These are phyloP conservation scores for Colletotrichum magnum DNA, from an alignment of 2,329 filamentous ascomycete genomes.

Conservation along the genomic window DNA sequence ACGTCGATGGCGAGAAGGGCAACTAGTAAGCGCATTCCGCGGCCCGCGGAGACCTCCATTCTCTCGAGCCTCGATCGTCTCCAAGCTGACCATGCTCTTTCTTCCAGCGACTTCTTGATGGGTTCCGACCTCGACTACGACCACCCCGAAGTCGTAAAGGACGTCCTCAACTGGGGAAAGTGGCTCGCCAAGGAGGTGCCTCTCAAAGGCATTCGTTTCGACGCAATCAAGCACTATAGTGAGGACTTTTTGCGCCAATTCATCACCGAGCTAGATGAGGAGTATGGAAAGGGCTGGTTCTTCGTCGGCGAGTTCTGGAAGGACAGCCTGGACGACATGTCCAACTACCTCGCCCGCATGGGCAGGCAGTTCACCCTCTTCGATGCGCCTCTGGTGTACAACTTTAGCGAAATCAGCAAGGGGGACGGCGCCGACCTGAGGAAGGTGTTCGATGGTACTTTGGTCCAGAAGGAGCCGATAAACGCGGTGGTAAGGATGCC, in stretches of 20 bases:
- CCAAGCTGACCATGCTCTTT: constrained; percentile 68
- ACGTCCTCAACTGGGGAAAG: constrained; percentile 76
- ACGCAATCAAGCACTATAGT: constrained; percentile 81
- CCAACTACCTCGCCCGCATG: constrained; percentile 57
- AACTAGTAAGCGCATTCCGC: constrained; percentile 62
- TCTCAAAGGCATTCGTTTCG: constrained; percentile 77
- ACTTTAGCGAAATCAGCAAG: constrained; percentile 73
- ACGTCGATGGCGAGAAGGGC: constrained; percentile 69
- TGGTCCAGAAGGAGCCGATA: constrained; percentile 61
- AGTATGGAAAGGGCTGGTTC: constrained; percentile 54
- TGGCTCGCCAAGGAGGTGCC: constrained; percentile 76
- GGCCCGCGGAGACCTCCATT: constrained; percentile 52
- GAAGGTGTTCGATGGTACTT: constrained; percentile 72
- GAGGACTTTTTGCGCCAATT: constrained; percentile 77
- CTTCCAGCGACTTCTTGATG: constrained; percentile 75
- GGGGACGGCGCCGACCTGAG: constrained; percentile 71
- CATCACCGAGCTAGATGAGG: constrained; percentile 68
- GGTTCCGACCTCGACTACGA: constrained; percentile 79
- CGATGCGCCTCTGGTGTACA: constrained; percentile 78
- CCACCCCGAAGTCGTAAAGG: constrained; percentile 73
- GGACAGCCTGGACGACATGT: constrained; percentile 53
- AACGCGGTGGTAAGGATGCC: constrained; percentile 50
- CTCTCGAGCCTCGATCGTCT: neutral
- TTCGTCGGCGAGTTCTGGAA: constrained; percentile 58
- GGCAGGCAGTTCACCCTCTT: constrained; percentile 73